Percentiles rank a stretch among this genome's conserved stretches.
Conservation (phyloP, 1,284 basidiomycete species). For the Exobasidium cylindrosporum region DNA sequence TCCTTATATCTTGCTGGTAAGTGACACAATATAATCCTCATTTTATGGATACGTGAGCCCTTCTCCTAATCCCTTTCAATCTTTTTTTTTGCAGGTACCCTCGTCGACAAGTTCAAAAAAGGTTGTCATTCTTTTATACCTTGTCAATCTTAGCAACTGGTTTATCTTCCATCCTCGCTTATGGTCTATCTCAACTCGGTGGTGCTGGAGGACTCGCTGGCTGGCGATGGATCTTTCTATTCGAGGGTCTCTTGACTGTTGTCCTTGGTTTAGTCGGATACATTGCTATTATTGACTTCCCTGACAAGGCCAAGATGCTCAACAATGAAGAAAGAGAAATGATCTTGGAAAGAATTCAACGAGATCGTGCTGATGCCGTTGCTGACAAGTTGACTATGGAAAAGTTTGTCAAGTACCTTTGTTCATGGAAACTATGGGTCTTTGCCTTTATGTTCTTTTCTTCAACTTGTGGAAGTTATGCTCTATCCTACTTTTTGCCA, state of each 20-base stretch:
- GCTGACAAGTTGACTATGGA: constrained; percentile 54
- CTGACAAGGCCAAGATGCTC: constrained; percentile 59
- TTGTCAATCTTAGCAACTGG: constrained; percentile 54
- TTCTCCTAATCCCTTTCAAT: no score
- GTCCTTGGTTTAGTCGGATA: constrained; percentile 34
- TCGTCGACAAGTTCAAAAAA: constrained; percentile 56
- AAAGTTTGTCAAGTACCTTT: constrained; percentile 54
- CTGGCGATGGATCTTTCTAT: constrained; percentile 34
- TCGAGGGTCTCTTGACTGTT: constrained; percentile 34
- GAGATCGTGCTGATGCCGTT: constrained; percentile 58
- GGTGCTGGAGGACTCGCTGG: not conserved
- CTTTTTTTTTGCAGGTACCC: constrained; percentile 56
- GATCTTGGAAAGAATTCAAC: constrained; percentile 56
- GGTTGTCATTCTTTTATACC: constrained; percentile 58
- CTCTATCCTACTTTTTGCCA: constrained; percentile 56
- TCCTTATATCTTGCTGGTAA: constrained; percentile 56
- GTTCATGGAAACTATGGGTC: constrained; percentile 58
- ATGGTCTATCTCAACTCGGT: constrained; percentile 37
- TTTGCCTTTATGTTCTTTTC: constrained; percentile 57
- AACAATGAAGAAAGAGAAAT: constrained; percentile 55
- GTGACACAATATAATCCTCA: no score
- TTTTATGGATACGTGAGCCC: no score
- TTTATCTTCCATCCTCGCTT: constrained; percentile 58
- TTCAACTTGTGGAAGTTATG: constrained; percentile 37
- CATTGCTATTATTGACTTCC: constrained; percentile 55